phyloP scores from a whole-genome alignment of 2,329 filamentous ascomycete genomes.

The Xylaria sp. region DNA sequence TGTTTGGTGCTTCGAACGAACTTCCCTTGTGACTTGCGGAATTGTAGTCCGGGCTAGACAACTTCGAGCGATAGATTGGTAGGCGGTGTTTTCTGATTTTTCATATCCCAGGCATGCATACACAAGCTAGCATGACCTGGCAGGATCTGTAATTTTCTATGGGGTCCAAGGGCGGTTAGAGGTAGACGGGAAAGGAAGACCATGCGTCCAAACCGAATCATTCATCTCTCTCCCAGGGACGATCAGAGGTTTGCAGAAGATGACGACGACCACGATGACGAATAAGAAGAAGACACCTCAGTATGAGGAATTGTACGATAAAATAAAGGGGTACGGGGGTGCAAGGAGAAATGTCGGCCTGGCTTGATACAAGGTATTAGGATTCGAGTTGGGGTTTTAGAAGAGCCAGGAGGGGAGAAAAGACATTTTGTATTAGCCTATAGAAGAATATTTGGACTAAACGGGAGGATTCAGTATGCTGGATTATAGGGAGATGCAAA shows the following conservation, averaged over 20 bases:
- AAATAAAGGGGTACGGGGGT: neutral
- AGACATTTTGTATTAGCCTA: neutral
- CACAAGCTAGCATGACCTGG: neutral
- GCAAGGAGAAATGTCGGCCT: neutral
- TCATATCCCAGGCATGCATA: neutral
- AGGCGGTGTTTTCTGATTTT: constrained; percentile 12
- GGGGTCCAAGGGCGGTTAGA: neutral
- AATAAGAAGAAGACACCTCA: neutral
- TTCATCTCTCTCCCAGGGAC: neutral
- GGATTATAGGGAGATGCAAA: neutral
- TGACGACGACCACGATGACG: neutral
- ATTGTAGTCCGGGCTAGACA: neutral
- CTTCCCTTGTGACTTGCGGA: neutral
- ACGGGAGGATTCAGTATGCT: neutral
- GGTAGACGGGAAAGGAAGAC: neutral
- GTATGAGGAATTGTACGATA: neutral
- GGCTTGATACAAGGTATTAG: neutral
- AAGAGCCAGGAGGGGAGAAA: neutral
- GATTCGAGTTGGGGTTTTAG: neutral
- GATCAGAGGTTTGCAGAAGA: neutral
- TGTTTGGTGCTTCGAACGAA: constrained; percentile 7
- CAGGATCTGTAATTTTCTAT: neutral
- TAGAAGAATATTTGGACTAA: neutral
- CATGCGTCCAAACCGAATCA: neutral
- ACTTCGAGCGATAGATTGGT: constrained; percentile 6